Evolutionary conservation across 805 yeast species (phyloP).

Genomic region (Jamesozyma rosinii): DNA sequence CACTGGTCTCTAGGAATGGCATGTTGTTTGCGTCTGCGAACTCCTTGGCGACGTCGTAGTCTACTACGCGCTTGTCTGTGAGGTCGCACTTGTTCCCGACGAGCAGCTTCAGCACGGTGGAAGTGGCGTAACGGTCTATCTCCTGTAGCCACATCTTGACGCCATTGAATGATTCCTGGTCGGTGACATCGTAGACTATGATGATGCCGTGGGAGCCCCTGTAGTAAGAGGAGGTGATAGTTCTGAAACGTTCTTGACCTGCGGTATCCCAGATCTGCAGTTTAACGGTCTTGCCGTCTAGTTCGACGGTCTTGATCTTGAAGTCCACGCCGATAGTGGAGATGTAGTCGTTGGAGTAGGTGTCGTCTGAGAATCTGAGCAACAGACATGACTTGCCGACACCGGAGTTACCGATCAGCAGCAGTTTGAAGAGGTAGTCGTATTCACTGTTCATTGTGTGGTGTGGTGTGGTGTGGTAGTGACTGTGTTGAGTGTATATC

Average conservation of each 20-base stretch:
- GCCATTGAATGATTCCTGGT: constrained; percentile 90
- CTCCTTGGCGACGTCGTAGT: constrained; percentile 91
- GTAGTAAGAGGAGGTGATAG: constrained; percentile 93
- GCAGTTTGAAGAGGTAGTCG: constrained; percentile 92
- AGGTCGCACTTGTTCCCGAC: constrained; percentile 97
- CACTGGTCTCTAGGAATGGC: constrained; percentile 93
- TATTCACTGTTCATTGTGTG: constrained; percentile 74
- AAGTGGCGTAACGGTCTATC: constrained; percentile 95
- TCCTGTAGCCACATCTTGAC: constrained; percentile 98
- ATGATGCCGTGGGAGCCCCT: constrained; percentile 98
- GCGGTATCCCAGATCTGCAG: constrained; percentile 99
- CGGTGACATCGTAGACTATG: constrained; percentile 95
- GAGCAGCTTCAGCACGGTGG: constrained; percentile 88
- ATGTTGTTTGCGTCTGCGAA: constrained; percentile 87
- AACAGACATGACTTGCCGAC: constrained; percentile 95
- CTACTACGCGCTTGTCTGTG: constrained; percentile 88
- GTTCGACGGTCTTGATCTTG: constrained; percentile 77
- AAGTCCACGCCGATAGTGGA: constrained; percentile 98
- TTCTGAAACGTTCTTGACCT: constrained; percentile 96
- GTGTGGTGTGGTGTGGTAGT: too few species aligned
- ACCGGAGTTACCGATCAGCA: constrained; percentile 96
- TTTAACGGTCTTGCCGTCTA: constrained; percentile 95
- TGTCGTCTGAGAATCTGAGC: constrained; percentile 92
- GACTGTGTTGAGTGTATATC: too few species aligned
- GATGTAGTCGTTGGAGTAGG: constrained; percentile 92